Evolutionary conservation across 257 asterid genomes (phyloP).

Genomic region (Solanum dulcamara): DNA sequence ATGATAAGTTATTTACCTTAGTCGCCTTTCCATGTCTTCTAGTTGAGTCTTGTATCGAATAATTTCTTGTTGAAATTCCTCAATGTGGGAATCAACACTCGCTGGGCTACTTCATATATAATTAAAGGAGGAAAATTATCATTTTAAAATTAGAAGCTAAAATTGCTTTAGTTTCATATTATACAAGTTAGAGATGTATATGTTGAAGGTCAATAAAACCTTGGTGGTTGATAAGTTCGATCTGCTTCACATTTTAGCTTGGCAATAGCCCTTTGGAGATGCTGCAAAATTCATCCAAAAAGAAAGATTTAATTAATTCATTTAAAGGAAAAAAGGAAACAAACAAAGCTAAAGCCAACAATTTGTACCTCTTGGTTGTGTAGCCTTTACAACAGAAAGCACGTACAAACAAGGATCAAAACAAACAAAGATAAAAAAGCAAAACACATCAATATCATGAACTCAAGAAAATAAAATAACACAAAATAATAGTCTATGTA

Average conservation of each 20-base stretch:
- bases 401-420: slow-evolving; percentile 3
- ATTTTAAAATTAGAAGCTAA: neutral
- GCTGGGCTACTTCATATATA: slow-evolving; percentile 41
- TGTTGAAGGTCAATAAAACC: slow-evolving; percentile 21
- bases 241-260: slow-evolving; percentile 67
- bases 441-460: neutral
- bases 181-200: neutral
- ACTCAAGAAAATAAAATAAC: neutral
- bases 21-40: slow-evolving; percentile 54
- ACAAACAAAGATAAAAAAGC: neutral
- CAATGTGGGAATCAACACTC: slow-evolving; percentile 51
- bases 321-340: neutral
- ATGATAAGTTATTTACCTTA: slow-evolving; percentile 30
- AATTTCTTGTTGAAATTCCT: slow-evolving; percentile 71
- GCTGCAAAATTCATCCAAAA: slow-evolving; percentile 23
- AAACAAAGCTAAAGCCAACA: neutral
- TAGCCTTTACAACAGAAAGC: slow-evolving; percentile 44
- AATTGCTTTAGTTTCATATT: neutral
- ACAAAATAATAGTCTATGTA: neutral
- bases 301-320: neutral
- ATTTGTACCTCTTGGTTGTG: slow-evolving; percentile 77
- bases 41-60: slow-evolving; percentile 47
- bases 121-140: neutral
- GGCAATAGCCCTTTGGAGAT: slow-evolving; percentile 61
- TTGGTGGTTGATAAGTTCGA: slow-evolving; percentile 25